Base-by-base conservation (phyloP, 1,284 basidiomycete genomes). In the Lentinus polychrous region DNA sequence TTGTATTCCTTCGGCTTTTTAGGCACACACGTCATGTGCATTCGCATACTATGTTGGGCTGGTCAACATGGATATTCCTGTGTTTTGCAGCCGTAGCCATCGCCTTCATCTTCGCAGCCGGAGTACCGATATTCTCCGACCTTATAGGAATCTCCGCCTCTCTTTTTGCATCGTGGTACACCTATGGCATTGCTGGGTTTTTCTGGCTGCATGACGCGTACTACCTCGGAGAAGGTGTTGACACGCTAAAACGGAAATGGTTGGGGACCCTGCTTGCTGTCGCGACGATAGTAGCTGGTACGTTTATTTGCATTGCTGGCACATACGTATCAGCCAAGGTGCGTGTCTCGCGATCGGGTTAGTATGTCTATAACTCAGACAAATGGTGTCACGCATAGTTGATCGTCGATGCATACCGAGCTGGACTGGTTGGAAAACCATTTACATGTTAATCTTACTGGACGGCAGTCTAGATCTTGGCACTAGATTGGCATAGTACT, bases 1-100 rank as follows among this genome's bases (percentile, higher is more conserved):
- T 80, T 39, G 57, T 83, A 42, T 83, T 85, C 56, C 70, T 85
- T 48, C 73, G 81, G 8, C 54, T 77, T 46, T 77, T 85, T 57
- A 72, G 79, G n/a, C 70, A 73, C 50, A 72, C 76, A 6, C 63
- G 64, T 12, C 83, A 86, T 58, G 60, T 86, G 44, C 74, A 81
- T 51, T 68, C 66, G 12, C 76, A 83, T 55, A 81, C 79, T 0
- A 22, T 71, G 15, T 65, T 73, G 4, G 82, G 83, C 45, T 85
- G 82, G 81, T 56, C 62, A 17, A 66, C 70, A 2, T 86, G 83
- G 82, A 64, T 69, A 36, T 52, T 60, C 6, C 66, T 79, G 18
- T 74, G 74, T 52, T 64, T 76, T 45, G 51, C 59, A 14, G 64
- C 70, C 18, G 70, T 75, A 11, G 61, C 69, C 1, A 55, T 78